Conservation (phyloP, 306 rosid genomes). For the Acacia confusa region DNA sequence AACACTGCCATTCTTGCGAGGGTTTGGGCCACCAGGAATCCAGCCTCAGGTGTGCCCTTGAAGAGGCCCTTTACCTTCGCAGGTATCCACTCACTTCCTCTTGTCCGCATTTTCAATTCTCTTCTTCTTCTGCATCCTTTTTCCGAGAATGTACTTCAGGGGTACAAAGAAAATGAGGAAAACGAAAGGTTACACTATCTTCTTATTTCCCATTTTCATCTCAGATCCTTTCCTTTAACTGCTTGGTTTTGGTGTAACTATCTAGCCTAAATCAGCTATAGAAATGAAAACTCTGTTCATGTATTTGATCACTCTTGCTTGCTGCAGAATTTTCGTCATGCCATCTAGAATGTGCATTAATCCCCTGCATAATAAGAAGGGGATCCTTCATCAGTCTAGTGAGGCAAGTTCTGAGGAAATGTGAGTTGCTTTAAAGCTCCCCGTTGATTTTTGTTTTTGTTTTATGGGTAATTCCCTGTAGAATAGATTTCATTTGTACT, state of each 20-base stretch:
- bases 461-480: neutral
- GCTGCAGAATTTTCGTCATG: constrained; percentile 87
- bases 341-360: constrained; percentile 96
- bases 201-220: neutral
- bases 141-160: neutral
- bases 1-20: constrained; percentile 82
- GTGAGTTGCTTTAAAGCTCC: constrained; percentile 39
- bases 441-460: neutral
- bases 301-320: constrained; percentile 22
- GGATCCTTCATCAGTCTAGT: constrained; percentile 60
- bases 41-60: constrained; percentile 95
- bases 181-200: neutral
- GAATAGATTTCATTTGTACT: neutral
- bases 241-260: neutral
- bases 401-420: constrained; percentile 64
- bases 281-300: neutral
- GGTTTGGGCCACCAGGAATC: constrained; percentile 98
- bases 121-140: neutral
- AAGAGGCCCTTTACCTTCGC: constrained; percentile 77
- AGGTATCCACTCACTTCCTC: constrained; percentile 30
- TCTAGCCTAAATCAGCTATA: neutral
- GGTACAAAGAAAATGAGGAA: neutral
- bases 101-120: neutral
- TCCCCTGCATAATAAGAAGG: constrained; percentile 91
- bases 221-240: neutral